Conservation (phyloP, 257 asterid species). For the Forsythia suspensa region DNA sequence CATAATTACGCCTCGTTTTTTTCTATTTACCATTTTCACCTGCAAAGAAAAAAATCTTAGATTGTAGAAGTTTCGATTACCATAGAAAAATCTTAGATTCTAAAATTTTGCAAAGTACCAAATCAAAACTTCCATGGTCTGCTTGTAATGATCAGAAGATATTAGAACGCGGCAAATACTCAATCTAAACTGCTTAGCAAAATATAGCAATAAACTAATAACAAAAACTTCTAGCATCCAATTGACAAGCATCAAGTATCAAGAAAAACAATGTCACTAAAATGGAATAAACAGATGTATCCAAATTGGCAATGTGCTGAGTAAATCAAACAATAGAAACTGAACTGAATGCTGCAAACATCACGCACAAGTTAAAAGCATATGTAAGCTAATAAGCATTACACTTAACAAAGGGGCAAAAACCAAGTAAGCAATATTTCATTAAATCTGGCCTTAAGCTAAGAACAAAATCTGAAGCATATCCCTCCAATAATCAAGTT, state of each 20-base stretch:
- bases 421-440: conserved; percentile 1
- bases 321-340: background rate
- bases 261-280: background rate
- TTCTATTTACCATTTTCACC: no score
- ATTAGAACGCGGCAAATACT: no score
- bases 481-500: conserved; percentile 14
- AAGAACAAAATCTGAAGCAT: conserved; percentile 3
- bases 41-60: no score
- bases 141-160: no score
- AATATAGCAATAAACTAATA: no score
- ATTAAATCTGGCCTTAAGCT: conserved; percentile 15
- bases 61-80: no score
- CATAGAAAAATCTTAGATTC: no score
- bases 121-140: no score
- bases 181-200: no score
- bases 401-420: background rate
- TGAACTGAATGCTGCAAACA: background rate
- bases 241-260: background rate
- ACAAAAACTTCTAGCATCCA: no score
- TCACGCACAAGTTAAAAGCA: background rate
- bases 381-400: background rate
- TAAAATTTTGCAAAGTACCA: no score
- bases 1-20: no score
- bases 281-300: background rate
- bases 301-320: background rate